A percentile compares a stretch with the other conserved stretches of the same genome.
phyloP scores from a whole-genome alignment of 2,329 filamentous ascomycete genomes.

The Sarocladium oryzae region DNA sequence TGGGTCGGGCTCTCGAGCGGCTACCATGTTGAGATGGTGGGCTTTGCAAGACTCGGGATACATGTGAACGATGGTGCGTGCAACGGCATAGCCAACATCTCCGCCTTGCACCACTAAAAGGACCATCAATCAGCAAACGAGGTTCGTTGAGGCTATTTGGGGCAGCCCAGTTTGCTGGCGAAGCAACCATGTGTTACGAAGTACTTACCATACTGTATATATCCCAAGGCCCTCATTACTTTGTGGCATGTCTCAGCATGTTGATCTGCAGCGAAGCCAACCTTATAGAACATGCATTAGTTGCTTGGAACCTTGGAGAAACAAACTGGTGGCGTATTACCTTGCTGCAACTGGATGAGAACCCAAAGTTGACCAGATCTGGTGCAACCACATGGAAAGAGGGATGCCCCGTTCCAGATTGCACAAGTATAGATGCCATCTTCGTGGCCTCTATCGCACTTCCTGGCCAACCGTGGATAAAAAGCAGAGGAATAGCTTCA shows the following conservation, averaged over 20 bases:
- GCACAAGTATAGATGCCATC: background rate
- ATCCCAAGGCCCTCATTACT: background rate
- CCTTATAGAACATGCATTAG: background rate
- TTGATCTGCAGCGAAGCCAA: background rate
- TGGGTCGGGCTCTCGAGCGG: background rate
- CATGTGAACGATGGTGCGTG: background rate
- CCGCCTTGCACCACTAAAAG: background rate
- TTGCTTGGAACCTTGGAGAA: background rate
- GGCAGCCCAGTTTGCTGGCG: background rate
- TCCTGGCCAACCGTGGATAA: slow-evolving; percentile 4
- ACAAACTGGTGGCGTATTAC: too few relatives aligned
- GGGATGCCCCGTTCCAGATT: too few relatives aligned
- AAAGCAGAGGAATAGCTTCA: slow-evolving; percentile 1
- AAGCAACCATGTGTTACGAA: background rate
- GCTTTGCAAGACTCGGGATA: background rate
- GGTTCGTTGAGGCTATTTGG: background rate
- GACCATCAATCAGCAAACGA: too few relatives aligned
- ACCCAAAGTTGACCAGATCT: background rate
- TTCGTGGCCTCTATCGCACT: background rate
- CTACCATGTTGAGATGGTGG: background rate
- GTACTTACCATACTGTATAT: background rate
- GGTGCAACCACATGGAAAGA: background rate
- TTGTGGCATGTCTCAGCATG: background rate
- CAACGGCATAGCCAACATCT: background rate
- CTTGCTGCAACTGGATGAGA: slow-evolving; percentile 1